Percentiles rank a stretch among this genome's conserved stretches.
These are phyloP conservation scores for Phaeoacremonium minimum DNA, from an alignment of 2,329 filamentous ascomycete genomes.

Conservation along the genomic window DNA sequence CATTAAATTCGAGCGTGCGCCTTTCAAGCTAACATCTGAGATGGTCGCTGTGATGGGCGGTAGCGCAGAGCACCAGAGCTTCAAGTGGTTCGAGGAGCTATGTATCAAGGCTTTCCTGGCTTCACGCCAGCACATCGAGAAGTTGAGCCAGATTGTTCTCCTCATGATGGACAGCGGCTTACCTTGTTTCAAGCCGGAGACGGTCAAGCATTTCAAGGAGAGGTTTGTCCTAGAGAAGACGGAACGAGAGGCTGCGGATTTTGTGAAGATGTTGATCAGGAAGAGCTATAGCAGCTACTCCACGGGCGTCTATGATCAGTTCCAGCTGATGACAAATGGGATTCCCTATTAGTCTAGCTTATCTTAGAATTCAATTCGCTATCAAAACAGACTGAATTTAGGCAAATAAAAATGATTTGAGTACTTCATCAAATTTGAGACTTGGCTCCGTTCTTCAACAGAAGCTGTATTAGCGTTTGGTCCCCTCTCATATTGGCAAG, in stretches of 20 bases:
- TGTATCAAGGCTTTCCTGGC: constrained; percentile 95
- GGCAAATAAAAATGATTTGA: not conserved
- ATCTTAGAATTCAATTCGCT: too few relatives aligned
- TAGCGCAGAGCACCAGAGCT: constrained; percentile 76
- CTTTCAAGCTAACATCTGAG: constrained; percentile 95
- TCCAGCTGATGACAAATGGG: constrained; percentile 93
- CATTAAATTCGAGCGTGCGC: constrained; percentile 94
- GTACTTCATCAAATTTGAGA: too few relatives aligned
- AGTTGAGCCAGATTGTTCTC: constrained; percentile 83
- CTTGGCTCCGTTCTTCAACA: too few relatives aligned
- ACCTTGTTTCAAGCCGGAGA: constrained; percentile 97
- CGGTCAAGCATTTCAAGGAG: constrained; percentile 86
- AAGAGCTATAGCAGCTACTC: constrained; percentile 89
- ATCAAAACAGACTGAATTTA: too few relatives aligned
- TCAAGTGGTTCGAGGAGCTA: constrained; percentile 94
- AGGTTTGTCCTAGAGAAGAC: constrained; percentile 88
- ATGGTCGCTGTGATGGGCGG: constrained; percentile 99
- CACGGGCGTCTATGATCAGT: constrained; percentile 95
- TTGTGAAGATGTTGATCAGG: constrained; percentile 83
- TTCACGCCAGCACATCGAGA: constrained; percentile 78
- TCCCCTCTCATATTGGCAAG: too few relatives aligned
- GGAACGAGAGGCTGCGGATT: constrained; percentile 90
- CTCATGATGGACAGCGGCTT: constrained; percentile 95
- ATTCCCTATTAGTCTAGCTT: constrained; percentile 91
- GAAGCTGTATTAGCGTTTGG: too few relatives aligned